Base-by-base conservation (phyloP, 1,284 basidiomycete genomes). In the Apiotrichum gamsii region DNA sequence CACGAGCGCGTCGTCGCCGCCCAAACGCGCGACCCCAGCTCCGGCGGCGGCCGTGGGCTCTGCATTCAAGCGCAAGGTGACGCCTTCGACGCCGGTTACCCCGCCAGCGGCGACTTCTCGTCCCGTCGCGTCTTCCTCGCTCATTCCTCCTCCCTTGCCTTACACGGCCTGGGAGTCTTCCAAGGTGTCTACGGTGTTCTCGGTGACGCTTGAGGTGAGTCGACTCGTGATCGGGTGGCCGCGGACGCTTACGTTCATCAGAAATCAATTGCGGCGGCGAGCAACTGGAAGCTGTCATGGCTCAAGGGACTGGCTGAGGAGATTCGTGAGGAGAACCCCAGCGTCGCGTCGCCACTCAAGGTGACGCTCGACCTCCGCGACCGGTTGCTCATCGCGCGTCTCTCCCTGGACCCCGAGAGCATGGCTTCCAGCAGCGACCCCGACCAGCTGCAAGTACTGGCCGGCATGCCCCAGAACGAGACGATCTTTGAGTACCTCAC, bases 401-500 rank as follows among this genome's bases (percentile, higher is more conserved):
- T 98, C 3, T 89, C 90, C 40, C 73, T 96, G 18, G 82, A 94
- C 63, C 81, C 87, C 1, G 74, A 78, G 31, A 67, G 75, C 20
- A 84, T 86, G 80, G 81, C 81, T 2, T 18, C 39, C 29, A 46
- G 8, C 55, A 88, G 85, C 25, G 85, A 95, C 63, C 72, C 85
- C 4, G 87, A 93, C 39, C 84, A 81, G 59, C 72, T 87, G 78
- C 83, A 30, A 0, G 82, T 91, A 5, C 72, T 94, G 8, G 84
- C 85, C 2, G 85, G 85, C 20, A 73, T 95, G 20, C 88, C 89
- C 3, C 62, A 81, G 13, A 73, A 83, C 42, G 82, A 91, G 70
- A 93, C 91, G 0, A 79, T 83, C 0, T 93, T 93, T 57, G 90
- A 96, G 63, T 98, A 93, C 65, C 78, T 98, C 19, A 78, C 90